Evolutionary conservation across 129 eudicot species (phyloP).

Genomic region (Flaveria trinervia): DNA sequence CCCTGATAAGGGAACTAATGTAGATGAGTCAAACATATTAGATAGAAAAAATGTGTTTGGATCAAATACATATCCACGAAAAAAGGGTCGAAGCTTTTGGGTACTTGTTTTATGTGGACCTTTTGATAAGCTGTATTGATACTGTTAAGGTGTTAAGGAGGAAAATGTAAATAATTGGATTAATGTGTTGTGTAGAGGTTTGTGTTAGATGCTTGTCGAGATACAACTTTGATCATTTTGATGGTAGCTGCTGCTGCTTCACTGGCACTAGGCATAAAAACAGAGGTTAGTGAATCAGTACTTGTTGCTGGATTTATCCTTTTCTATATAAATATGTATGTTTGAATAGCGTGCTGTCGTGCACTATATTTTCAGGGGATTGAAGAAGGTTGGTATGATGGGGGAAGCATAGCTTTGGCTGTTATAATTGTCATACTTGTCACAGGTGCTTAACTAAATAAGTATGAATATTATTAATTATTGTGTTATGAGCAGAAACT

Average conservation of each 20-base stretch:
- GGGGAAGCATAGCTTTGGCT: constrained; percentile 92
- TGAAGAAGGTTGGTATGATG: constrained; percentile 97
- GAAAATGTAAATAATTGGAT: too few relatives aligned
- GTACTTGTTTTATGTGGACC: constrained; percentile 32
- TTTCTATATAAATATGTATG: background rate
- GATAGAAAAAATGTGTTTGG: constrained; percentile 68
- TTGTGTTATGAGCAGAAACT: background rate
- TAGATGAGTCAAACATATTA: constrained; percentile 60
- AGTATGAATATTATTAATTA: background rate
- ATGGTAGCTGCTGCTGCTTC: constrained; percentile 99
- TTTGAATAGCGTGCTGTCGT: background rate
- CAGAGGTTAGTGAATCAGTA: constrained; percentile 63
- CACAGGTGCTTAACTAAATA: constrained; percentile 63
- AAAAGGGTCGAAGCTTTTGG: constrained; percentile 95
- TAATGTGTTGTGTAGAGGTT: constrained; percentile 51
- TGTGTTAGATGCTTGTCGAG: constrained; percentile 84
- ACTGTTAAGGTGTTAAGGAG: background rate
- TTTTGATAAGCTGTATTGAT: background rate
- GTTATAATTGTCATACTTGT: constrained; percentile 81
- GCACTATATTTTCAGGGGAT: constrained; percentile 57
- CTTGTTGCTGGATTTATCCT: background rate
- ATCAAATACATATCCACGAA: constrained; percentile 87
- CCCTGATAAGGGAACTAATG: constrained; percentile 69
- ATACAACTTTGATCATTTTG: constrained; percentile 83
- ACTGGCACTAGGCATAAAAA: constrained; percentile 85